Conservation (phyloP, 768 basidiomycete genomes). For the Rhodocollybia butyracea region DNA sequence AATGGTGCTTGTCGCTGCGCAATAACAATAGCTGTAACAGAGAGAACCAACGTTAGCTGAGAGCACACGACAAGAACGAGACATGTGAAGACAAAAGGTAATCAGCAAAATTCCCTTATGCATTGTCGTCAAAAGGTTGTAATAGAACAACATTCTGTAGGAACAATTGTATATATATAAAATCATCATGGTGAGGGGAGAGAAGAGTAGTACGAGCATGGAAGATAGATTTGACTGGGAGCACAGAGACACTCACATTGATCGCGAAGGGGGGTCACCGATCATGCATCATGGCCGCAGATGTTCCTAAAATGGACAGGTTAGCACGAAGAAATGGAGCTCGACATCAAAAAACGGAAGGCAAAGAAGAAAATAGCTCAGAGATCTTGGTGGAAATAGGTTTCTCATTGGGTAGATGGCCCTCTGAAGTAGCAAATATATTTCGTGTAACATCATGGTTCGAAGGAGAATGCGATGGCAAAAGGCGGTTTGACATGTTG, state of each 20-base stretch:
- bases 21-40: no score
- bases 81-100: no score
- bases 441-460: conserved; percentile 1
- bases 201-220: background rate
- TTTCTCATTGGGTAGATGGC: conserved; percentile 1
- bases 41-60: no score
- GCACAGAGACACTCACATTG: background rate
- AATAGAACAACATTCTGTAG: background rate
- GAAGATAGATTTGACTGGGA: background rate
- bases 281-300: no score
- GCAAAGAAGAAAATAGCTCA: background rate
- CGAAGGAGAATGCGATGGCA: no score
- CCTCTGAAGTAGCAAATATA: conserved; percentile 8
- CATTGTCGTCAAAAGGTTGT: background rate
- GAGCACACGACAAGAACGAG: no score
- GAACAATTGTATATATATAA: conserved; percentile 4
- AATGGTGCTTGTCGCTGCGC: no score
- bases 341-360: background rate
- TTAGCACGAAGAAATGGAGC: background rate
- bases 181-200: background rate
- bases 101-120: conserved; percentile 2
- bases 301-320: background rate
- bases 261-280: no score
- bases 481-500: no score
- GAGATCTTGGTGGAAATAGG: conserved; percentile 7